Percentiles rank a stretch among this genome's conserved stretches.
Conservation (phyloP, 164 flowering plant species). For the Stephania yunnanensis region DNA sequence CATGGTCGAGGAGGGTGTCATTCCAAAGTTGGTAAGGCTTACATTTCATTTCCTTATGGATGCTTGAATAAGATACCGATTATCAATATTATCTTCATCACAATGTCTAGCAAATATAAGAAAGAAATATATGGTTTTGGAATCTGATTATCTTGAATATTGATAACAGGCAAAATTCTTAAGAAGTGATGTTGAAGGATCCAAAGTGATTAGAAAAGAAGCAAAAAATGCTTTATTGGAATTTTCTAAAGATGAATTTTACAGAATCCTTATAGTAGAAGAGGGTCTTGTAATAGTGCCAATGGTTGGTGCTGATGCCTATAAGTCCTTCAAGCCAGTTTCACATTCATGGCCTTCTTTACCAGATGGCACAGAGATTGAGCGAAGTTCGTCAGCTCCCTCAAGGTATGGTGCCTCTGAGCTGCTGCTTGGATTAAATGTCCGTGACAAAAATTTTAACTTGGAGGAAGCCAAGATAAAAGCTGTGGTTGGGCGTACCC, state of each 20-base stretch:
- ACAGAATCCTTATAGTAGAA: conserved; percentile 68
- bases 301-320: conserved; percentile 64
- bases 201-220: conserved; percentile 49
- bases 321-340: conserved; percentile 52
- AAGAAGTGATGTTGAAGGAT: conserved; percentile 34
- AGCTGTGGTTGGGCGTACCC: conserved; percentile 64
- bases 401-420: conserved; percentile 81
- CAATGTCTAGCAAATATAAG: background rate
- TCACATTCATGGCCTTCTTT: conserved; percentile 75
- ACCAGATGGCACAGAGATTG: conserved; percentile 77
- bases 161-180: conserved; percentile 63
- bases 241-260: conserved; percentile 66
- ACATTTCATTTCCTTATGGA: conserved; percentile 2
- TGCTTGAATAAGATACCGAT: too few species aligned
- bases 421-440: conserved; percentile 67
- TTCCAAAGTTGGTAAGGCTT: conserved; percentile 73
- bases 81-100: background rate
- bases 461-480: conserved; percentile 65
- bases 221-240: conserved; percentile 69
- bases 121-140: background rate
- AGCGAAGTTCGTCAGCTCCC: conserved; percentile 39
- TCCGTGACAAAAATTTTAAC: conserved; percentile 31
- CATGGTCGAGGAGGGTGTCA: conserved; percentile 80
- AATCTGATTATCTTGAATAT: conserved; percentile 11
- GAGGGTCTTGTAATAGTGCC: conserved; percentile 83